Evolutionary conservation across 1,139 yeast species (phyloP), one percentile per base, ranked within the genome.

Genomic region (Suhomyces wounanorum): DNA sequence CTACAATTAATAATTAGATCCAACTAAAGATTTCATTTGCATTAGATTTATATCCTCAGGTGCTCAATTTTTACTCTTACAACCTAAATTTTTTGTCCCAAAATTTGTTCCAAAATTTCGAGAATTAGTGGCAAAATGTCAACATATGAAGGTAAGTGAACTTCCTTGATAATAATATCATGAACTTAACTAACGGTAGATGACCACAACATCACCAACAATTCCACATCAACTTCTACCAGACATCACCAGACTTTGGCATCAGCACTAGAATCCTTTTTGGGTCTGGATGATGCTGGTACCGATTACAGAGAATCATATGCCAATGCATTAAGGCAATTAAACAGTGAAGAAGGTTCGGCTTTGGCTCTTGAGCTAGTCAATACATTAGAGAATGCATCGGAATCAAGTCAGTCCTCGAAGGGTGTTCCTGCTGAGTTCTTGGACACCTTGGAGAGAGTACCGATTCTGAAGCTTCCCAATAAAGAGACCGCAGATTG

Each of bases 391-490:
- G 64, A 66, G 31, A 55, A 55, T 18, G 44, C 54, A 23, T 48
- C 55, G 14, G 39, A 25, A 16, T 31, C 41, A 16, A 50, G 53
- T 33, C 49, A 55, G 36, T 25, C 48, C 16, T 46, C 53, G 1
- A 66, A 72, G 44, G 96, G 96, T 0, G 88, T 89, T 10, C 72
- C 83, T 3, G 88, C 87, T 55, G 81, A 79, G 44, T 89, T 81
- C 61, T 68, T 92, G 8, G 97, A 91, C 61, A 73, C 87, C 0
- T 72, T 92, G 48, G 96, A 89, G 43, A 69, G 98, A 53, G 84
- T 92, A 0, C 71, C 82, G 3, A 70, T 79, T 14, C 75, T 75
- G 45, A 61, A 67, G 18, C 63, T 89, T 33, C 75, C 78, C n/a
- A 62, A 67, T n/a, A 76, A 72, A 33, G 89, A 87, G 50, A 68